Base-by-base conservation (phyloP, 345 rosid species). In the Alliaria petiolata region DNA sequence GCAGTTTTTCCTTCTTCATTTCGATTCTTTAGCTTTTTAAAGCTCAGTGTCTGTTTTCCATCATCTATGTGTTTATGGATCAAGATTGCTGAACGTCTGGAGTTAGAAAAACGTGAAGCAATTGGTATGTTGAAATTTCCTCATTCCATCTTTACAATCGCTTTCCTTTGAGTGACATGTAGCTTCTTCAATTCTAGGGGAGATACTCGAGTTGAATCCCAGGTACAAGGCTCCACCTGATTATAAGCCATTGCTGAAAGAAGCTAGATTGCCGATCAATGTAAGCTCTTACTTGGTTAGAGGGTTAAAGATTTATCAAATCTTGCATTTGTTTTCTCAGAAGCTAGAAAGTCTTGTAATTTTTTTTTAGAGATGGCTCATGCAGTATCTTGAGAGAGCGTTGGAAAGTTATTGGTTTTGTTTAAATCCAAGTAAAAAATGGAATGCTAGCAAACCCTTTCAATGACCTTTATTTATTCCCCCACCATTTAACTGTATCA, bases 221-320 rank as follows among this genome's bases (percentile, higher is more conserved):
- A 84, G 87, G 67, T 95, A 83, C 84, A 95, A 88, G 83, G 83
- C 84, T 36, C 97, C 98, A 31, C 80, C 85, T 38, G 92, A 88
- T 78, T 95, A 95, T 76, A 86, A 84, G 70, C 98, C 96, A 30
- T 76, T 87, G 83, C 69, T 85, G 72, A 95, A 88, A 77, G 97
- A 88, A 81, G 89, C 92, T 43, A 80, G 63, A 61, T 84, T 95
- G 71, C 85, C 89, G 6, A 82, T 95, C 38, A 87, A 93, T 81
- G 99, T 95, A 84, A 82, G 95, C 76, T 50, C 47, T 51, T 59
- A 35, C 46, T 74, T 46, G 8, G 56, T 46, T 26, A 6, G 25
- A 39, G 42, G 38, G 19, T 71, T 28, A 26, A 57, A 17, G 14
- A 26, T 36, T 54, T 35, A 12, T 55, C 57, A 28, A 17, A 65